phyloP scores from a whole-genome alignment of 176 grass and related monocot genomes.

The Juncus effusus region DNA sequence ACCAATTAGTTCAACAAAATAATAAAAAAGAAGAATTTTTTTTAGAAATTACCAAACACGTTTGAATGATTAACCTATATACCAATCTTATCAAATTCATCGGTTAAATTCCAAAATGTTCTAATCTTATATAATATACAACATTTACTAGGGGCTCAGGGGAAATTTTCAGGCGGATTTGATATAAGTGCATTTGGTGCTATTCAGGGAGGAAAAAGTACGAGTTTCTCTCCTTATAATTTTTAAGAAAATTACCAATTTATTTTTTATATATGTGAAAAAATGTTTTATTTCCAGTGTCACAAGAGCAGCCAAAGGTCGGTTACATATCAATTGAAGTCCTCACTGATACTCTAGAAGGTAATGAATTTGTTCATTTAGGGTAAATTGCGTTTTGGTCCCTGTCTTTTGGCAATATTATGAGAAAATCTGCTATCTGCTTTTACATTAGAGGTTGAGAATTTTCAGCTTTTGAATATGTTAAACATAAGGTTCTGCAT shows the following conservation, averaged over 20 bases:
- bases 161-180: slow-evolving; percentile 85
- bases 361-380: slow-evolving; percentile 38
- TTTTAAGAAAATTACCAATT: not conserved
- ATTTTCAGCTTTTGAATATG: not conserved
- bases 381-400: not conserved
- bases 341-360: slow-evolving; percentile 75
- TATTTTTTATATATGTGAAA: slow-evolving; percentile 8
- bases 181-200: slow-evolving; percentile 66
- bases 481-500: slow-evolving; percentile 3
- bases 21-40: no score
- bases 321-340: slow-evolving; percentile 84
- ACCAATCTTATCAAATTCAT: no score
- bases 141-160: slow-evolving; percentile 52
- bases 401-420: slow-evolving; percentile 4
- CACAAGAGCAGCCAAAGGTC: slow-evolving; percentile 62
- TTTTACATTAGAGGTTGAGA: no score
- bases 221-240: slow-evolving; percentile 5
- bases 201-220: slow-evolving; percentile 70
- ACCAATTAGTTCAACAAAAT: no score
- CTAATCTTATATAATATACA: slow-evolving; percentile 11
- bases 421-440: no score
- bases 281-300: slow-evolving; percentile 7
- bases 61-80: no score
- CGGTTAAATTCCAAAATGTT: not conserved
- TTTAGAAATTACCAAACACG: no score